Conservation (phyloP, 352 stramenopile species). For the Phytopythium mirpurense region DNA sequence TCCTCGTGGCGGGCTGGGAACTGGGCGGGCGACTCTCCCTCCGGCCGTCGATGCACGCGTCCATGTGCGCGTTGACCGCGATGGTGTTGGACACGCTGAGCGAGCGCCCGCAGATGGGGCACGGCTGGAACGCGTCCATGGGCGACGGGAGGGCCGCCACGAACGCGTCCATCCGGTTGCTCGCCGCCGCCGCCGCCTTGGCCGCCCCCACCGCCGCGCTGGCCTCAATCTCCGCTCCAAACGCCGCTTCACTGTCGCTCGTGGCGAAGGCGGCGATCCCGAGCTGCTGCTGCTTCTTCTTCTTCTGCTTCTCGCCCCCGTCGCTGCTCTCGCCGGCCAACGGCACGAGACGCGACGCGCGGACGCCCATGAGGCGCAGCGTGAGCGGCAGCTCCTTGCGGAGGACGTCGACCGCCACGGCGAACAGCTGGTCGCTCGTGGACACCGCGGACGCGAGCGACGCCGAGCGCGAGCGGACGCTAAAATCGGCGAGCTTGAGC, state of each 20-base stretch:
- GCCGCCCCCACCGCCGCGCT: constrained; percentile 4
- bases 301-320: constrained; percentile 22
- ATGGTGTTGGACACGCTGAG: constrained; percentile 47
- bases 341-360: constrained; percentile 37
- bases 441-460: constrained; percentile 35
- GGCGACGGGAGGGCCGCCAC: constrained; percentile 3
- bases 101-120: constrained; percentile 50
- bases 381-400: constrained; percentile 62
- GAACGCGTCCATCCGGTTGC: constrained; percentile 10
- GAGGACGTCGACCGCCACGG: constrained; percentile 39
- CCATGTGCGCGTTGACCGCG: constrained; percentile 62
- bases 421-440: constrained; percentile 40
- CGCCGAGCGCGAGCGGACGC: constrained; percentile 43
- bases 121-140: constrained; percentile 25
- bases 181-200: not conserved
- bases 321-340: constrained; percentile 7
- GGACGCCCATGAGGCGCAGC: constrained; percentile 61
- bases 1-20: no score
- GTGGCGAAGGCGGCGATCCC: constrained; percentile 39
- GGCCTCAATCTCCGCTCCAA: not conserved
- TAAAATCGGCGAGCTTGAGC: constrained; percentile 67
- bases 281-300: constrained; percentile 39
- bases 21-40: not conserved
- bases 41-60: constrained; percentile 33
- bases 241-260: no score